A percentile compares a stretch with the other conserved stretches of the same genome.
phyloP scores from a whole-genome alignment of 2,329 filamentous ascomycete species.

The Fusarium sulawesiense region DNA sequence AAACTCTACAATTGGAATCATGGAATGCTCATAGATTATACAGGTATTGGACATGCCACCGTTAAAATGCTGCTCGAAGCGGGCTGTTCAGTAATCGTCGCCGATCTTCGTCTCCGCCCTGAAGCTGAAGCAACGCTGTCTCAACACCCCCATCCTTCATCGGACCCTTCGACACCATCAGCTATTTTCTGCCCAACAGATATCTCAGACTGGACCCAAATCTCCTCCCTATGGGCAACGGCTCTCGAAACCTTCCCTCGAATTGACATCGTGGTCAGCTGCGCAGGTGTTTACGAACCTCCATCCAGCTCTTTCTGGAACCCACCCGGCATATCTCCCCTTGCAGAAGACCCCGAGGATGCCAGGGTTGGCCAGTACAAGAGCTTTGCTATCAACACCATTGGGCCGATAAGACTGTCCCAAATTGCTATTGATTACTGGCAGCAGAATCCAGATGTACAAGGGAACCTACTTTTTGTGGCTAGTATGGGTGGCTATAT shows the following conservation, averaged over 20 bases:
- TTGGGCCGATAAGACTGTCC: conserved; percentile 44
- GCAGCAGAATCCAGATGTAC: conserved; percentile 34
- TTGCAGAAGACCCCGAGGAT: conserved; percentile 37
- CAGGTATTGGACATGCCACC: conserved; percentile 23
- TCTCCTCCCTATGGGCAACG: conserved; percentile 40
- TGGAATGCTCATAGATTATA: not conserved
- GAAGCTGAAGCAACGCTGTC: conserved; percentile 17
- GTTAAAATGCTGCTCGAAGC: not conserved
- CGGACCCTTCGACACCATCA: not conserved
- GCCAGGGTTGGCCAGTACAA: conserved; percentile 37
- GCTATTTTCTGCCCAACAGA: conserved; percentile 44
- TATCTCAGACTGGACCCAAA: conserved; percentile 44
- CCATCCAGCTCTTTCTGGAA: conserved; percentile 46
- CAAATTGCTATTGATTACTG: conserved; percentile 49
- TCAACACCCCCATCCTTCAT: not conserved
- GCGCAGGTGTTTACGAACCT: conserved; percentile 63
- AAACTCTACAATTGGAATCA: not conserved
- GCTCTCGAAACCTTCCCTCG: conserved; percentile 62
- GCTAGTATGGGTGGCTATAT: conserved; percentile 48
- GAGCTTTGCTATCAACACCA: conserved; percentile 44
- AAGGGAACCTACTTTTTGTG: conserved; percentile 44
- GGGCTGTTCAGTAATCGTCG: conserved; percentile 12
- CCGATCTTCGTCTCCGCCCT: conserved; percentile 13
- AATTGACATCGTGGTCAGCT: conserved; percentile 71
- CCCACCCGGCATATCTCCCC: conserved; percentile 38